These are phyloP conservation scores for Thielaviopsis euricoi DNA, from an alignment of 2,329 filamentous ascomycete genomes.

Conservation along the genomic window DNA sequence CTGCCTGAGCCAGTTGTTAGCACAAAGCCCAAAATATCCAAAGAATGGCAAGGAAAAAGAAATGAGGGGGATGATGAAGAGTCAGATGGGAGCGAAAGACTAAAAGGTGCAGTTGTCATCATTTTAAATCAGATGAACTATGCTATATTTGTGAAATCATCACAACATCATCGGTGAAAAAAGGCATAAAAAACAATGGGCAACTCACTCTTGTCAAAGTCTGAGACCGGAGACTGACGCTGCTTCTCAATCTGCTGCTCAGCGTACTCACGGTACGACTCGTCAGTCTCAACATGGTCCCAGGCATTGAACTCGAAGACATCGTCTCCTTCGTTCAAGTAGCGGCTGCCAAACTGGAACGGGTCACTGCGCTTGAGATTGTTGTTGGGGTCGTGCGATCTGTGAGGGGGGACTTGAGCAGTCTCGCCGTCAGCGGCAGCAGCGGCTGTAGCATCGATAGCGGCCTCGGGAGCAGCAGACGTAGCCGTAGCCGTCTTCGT, in stretches of 20 bases:
- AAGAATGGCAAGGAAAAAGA: slow-evolving; percentile 5
- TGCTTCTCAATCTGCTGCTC: slow-evolving; percentile 74
- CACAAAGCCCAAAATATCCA: slow-evolving; percentile 4
- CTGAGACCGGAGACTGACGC: slow-evolving; percentile 69
- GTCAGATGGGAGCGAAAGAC: slow-evolving; percentile 66
- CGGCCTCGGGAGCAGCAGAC: neutral
- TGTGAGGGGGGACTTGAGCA: slow-evolving; percentile 35
- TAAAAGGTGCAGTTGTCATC: slow-evolving; percentile 44
- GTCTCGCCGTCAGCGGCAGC: neutral
- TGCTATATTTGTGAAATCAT: slow-evolving; percentile 43
- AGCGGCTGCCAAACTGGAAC: slow-evolving; percentile 88
- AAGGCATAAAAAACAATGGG: slow-evolving; percentile 6
- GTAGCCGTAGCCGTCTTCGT: neutral
- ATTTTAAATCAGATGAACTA: slow-evolving; percentile 54
- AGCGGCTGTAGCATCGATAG: neutral
- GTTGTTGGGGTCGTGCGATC: slow-evolving; percentile 52
- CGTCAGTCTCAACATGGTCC: slow-evolving; percentile 93
- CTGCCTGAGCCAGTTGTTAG: slow-evolving; percentile 33
- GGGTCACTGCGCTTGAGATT: slow-evolving; percentile 81
- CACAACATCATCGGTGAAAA: slow-evolving; percentile 25
- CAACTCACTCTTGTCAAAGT: slow-evolving; percentile 68
- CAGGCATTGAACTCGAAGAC: slow-evolving; percentile 97
- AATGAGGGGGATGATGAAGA: slow-evolving; percentile 16
- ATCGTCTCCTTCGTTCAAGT: slow-evolving; percentile 67
- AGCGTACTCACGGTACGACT: slow-evolving; percentile 71